phyloP scores from a whole-genome alignment of 306 rosid genomes.

The Prosopis cineraria region DNA sequence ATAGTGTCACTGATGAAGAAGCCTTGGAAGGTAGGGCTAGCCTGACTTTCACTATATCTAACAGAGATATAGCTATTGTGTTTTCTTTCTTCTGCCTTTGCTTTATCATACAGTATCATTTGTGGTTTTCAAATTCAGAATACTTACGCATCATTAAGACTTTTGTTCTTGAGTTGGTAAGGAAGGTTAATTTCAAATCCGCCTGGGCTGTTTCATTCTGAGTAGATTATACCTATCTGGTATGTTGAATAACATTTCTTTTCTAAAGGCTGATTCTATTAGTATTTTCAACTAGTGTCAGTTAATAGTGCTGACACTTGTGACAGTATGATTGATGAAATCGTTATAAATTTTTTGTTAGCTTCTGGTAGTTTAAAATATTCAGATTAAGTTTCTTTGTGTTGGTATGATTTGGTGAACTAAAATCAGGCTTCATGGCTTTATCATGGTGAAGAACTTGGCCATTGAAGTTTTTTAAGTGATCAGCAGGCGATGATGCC shows the following conservation, averaged over 20 bases:
- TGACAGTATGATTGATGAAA: constrained; percentile 1
- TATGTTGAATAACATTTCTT: background rate
- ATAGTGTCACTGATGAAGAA: constrained; percentile 84
- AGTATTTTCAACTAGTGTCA: background rate
- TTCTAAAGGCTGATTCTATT: background rate
- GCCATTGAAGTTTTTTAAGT: background rate
- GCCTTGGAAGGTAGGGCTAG: constrained; percentile 83
- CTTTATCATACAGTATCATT: constrained; percentile 9
- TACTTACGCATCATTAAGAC: background rate
- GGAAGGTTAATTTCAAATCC: background rate
- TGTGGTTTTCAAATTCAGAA: background rate
- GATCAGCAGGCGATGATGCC: background rate
- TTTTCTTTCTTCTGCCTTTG: constrained; percentile 9
- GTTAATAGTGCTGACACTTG: background rate
- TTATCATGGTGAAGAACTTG: background rate
- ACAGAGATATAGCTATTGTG: background rate
- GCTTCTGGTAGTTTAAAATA: background rate
- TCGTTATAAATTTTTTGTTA: background rate
- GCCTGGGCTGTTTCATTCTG: background rate
- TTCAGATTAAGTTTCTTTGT: background rate
- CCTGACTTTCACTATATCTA: constrained; percentile 18
- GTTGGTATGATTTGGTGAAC: background rate
- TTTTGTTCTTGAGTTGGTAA: background rate
- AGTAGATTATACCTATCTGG: background rate
- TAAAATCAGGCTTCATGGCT: background rate